Percentiles rank a stretch among this genome's conserved stretches.
Evolutionary conservation across 2,329 filamentous ascomycete species (phyloP).

Genomic region (Fusarium sp.): DNA sequence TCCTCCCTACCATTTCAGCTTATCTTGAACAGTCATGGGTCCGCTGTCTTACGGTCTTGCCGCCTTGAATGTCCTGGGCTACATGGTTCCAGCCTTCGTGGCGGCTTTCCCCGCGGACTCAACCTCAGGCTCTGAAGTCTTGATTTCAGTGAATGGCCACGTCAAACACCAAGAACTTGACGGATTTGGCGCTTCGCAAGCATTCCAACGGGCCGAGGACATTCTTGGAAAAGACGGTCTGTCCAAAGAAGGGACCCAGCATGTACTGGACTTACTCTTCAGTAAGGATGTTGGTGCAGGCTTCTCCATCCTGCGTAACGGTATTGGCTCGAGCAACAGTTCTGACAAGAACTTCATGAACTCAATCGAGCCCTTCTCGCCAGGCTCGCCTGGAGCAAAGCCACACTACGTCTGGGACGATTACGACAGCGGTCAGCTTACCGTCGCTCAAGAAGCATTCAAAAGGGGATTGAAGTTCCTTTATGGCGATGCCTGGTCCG

Average conservation of each 20-base stretch:
- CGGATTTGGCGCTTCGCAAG: neutral
- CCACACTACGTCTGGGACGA: neutral
- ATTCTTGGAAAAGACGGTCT: neutral
- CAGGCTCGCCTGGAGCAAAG: neutral
- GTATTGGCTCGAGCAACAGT: neutral
- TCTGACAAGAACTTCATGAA: neutral
- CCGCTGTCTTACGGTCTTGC: neutral
- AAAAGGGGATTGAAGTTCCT: neutral
- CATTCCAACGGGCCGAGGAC: neutral
- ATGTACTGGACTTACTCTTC: neutral
- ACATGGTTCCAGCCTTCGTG: too few relatives aligned
- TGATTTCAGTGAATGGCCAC: neutral
- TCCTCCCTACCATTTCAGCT: neutral
- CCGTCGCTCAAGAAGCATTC: neutral
- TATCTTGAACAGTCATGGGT: neutral
- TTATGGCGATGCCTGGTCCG: neutral
- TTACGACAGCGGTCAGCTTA: neutral
- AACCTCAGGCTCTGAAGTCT: neutral
- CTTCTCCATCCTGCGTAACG: neutral
- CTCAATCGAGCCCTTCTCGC: neutral
- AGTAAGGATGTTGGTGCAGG: neutral
- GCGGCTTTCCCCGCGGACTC: neutral
- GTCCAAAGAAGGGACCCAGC: neutral
- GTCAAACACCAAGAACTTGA: neutral
- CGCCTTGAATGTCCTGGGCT: neutral